Percentiles rank a stretch among this genome's conserved stretches.
Conservation (phyloP, 2,329 filamentous ascomycete species). For the Dactylellina sp. region DNA sequence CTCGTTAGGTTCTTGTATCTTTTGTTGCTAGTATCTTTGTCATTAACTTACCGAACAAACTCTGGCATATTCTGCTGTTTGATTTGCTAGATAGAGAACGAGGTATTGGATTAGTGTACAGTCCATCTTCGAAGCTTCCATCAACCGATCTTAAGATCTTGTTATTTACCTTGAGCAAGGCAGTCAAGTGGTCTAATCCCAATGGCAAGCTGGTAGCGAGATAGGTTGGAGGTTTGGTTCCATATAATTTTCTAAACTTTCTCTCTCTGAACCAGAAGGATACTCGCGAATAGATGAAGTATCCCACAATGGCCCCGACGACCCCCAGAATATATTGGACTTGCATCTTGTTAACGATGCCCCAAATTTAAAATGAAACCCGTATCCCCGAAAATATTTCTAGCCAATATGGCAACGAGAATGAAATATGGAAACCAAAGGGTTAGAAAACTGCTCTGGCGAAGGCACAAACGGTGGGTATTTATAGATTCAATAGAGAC, state of each 20-base stretch:
- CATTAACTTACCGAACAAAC: slow-evolving; percentile 13
- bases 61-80: slow-evolving; percentile 22
- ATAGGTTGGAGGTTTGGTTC: slow-evolving; percentile 9
- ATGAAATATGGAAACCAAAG: neutral
- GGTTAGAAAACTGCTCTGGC: neutral
- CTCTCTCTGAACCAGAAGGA: slow-evolving; percentile 22
- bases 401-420: neutral
- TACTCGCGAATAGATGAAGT: slow-evolving; percentile 6
- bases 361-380: neutral
- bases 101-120: neutral
- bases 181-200: slow-evolving; percentile 16
- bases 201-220: slow-evolving; percentile 7
- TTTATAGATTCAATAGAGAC: neutral
- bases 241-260: slow-evolving; percentile 20
- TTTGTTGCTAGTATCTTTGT: too few relatives aligned
- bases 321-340: slow-evolving; percentile 14
- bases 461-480: neutral
- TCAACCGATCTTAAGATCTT: neutral
- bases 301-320: slow-evolving; percentile 2
- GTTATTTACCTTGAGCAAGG: slow-evolving; percentile 4
- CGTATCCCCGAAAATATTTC: neutral
- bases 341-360: neutral
- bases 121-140: neutral
- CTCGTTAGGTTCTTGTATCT: neutral
- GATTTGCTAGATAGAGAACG: slow-evolving; percentile 1